Evolutionary conservation across 2,329 filamentous ascomycete genomes (phyloP).

Genomic region (Cytospora schulzeri): DNA sequence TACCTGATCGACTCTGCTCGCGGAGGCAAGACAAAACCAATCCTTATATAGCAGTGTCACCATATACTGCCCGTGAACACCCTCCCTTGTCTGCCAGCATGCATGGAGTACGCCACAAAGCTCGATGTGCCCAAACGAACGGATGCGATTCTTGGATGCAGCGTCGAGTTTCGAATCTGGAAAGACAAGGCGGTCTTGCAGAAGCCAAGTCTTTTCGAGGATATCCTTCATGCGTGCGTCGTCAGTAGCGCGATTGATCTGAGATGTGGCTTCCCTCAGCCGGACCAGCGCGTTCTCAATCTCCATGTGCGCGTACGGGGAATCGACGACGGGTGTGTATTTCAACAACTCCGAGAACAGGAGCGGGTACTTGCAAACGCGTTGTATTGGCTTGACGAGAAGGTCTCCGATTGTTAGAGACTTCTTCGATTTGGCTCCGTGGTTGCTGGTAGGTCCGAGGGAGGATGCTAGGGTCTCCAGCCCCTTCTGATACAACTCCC

Average conservation of each 20-base stretch:
- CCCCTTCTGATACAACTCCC: slow-evolving; percentile 80
- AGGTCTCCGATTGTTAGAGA: slow-evolving; percentile 83
- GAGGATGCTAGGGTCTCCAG: slow-evolving; percentile 81
- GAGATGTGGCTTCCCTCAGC: slow-evolving; percentile 72
- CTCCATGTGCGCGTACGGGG: slow-evolving; percentile 78
- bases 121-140: slow-evolving; percentile 76
- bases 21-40: slow-evolving; percentile 74
- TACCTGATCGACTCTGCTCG: slow-evolving; percentile 62
- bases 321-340: slow-evolving; percentile 81
- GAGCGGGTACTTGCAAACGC: slow-evolving; percentile 87
- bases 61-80: slow-evolving; percentile 78
- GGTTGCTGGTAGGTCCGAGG: slow-evolving; percentile 68
- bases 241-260: slow-evolving; percentile 83
- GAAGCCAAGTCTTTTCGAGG: slow-evolving; percentile 79
- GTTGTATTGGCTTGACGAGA: slow-evolving; percentile 93
- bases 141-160: slow-evolving; percentile 66
- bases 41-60: slow-evolving; percentile 82
- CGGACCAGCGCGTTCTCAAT: slow-evolving; percentile 73
- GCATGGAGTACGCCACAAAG: slow-evolving; percentile 83
- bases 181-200: slow-evolving; percentile 81
- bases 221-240: slow-evolving; percentile 69
- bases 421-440: slow-evolving; percentile 66
- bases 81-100: slow-evolving; percentile 73
- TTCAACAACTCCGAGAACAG: slow-evolving; percentile 83
- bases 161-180: slow-evolving; percentile 62